phyloP scores from a whole-genome alignment of 2,329 filamentous ascomycete species.

The Arthrobotrys conoides region DNA sequence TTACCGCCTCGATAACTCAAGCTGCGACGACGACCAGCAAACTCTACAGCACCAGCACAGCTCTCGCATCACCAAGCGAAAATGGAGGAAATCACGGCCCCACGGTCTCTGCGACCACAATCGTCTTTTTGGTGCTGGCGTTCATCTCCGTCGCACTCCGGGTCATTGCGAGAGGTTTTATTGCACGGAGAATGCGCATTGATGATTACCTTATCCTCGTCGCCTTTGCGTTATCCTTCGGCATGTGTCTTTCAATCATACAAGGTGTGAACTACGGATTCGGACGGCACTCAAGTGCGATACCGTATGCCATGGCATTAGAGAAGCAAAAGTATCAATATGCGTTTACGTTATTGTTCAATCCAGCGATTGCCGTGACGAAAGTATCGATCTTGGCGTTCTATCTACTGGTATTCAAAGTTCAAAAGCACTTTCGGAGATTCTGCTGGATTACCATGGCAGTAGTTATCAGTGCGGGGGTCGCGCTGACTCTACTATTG shows the following conservation, averaged over 20 bases:
- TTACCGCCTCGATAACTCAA: constrained; percentile 59
- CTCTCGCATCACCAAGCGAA: constrained; percentile 46
- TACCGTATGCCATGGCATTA: constrained; percentile 58
- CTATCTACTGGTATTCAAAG: constrained; percentile 85
- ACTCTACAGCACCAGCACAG: constrained; percentile 55
- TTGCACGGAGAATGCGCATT: constrained; percentile 61
- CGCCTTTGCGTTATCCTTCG: constrained; percentile 66
- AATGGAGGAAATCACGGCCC: constrained; percentile 52
- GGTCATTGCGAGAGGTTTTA: constrained; percentile 62
- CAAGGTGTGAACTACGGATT: constrained; percentile 70
- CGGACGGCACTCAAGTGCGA: constrained; percentile 70
- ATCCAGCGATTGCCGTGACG: constrained; percentile 88
- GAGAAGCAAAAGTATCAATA: constrained; percentile 57
- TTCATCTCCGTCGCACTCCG: constrained; percentile 63
- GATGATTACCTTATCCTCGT: constrained; percentile 63
- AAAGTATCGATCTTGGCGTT: constrained; percentile 95
- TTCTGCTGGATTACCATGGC: constrained; percentile 84
- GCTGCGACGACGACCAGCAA: constrained; percentile 52
- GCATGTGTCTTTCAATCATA: constrained; percentile 69
- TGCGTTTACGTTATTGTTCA: constrained; percentile 70
- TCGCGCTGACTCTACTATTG: constrained; percentile 86
- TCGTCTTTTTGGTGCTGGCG: constrained; percentile 61
- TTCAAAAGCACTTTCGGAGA: constrained; percentile 81
- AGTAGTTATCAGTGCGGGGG: constrained; percentile 83
- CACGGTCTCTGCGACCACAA: constrained; percentile 62